These are phyloP conservation scores for Malassezia psittaci DNA, from an alignment of 1,284 basidiomycete genomes.

Conservation along the genomic window DNA sequence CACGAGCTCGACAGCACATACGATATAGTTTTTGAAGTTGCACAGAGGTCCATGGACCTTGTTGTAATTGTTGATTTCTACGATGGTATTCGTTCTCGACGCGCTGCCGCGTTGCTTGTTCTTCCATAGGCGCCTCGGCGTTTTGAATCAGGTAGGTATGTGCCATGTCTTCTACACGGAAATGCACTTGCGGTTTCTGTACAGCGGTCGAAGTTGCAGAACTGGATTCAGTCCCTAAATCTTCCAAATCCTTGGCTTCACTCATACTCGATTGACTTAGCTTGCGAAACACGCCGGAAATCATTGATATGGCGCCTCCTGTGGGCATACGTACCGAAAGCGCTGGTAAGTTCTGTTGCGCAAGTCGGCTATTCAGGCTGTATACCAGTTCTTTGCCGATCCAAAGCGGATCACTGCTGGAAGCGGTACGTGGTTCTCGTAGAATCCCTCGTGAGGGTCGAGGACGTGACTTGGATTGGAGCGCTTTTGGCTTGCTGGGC, in stretches of 20 bases:
- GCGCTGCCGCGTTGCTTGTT: constrained; percentile 34
- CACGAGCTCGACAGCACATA: constrained; percentile 43
- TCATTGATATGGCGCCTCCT: constrained; percentile 25
- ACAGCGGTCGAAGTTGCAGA: background rate
- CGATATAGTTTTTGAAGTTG: constrained; percentile 42
- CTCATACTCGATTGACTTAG: constrained; percentile 12
- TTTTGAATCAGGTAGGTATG: constrained; percentile 43
- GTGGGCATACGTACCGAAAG: constrained; percentile 23
- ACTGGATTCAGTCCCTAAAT: background rate
- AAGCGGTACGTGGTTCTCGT: constrained; percentile 28
- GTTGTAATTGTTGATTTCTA: background rate
- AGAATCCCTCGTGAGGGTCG: constrained; percentile 25
- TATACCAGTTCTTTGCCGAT: constrained; percentile 38
- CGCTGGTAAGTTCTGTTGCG: constrained; percentile 42
- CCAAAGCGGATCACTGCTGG: constrained; percentile 34
- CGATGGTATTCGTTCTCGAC: constrained; percentile 37
- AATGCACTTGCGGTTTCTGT: constrained; percentile 32
- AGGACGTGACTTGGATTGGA: background rate
- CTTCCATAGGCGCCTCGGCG: constrained; percentile 32
- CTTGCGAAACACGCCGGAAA: constrained; percentile 34
- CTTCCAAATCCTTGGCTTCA: background rate
- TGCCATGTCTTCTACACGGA: constrained; percentile 33
- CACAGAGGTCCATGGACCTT: constrained; percentile 24
- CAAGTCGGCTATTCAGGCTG: constrained; percentile 38
- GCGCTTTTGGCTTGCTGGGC: too few relatives aligned